Base-by-base conservation (phyloP, 225 moss, liverwort and hornwort species). In the Marchantia polymorpha region DNA sequence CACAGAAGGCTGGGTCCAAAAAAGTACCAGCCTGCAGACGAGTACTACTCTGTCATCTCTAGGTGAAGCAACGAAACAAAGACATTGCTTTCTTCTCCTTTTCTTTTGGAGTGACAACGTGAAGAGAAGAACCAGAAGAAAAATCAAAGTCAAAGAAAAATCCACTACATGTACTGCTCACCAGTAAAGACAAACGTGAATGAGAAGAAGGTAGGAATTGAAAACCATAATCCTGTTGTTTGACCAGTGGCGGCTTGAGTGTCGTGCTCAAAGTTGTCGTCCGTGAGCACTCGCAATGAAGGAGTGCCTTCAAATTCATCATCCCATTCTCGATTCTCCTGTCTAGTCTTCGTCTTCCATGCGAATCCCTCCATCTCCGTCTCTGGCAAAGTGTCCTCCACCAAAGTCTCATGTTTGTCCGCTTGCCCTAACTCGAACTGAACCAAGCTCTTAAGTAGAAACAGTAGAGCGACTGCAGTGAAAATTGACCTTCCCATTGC, bases 171-270 rank as follows among this genome's bases (percentile, higher is more conserved):
- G 11, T 52, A 26, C 60, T 59, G 20, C 68, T 19, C 52, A 46
- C 31, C 59, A 75, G 63, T 72, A 52, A 47, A 60, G 59, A 55
- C 52, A 73, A 47, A 73, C 8, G 52, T 9, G 2, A 26, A 78
- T 31, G 26, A 47, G 50, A 25, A 72, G 64, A 31, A 50, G 64
- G 72, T 61, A 71, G 50, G 12, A 51, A 10, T 58, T 13, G 4
- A 52, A 67, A 10, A 96, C 96, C 96, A 97, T 75, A 85, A 82
- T 81, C 94, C 97, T 58, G 93, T 91, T 17, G 97, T 99, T 89
- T 99, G 94, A 64, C 94, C 97, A 11, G 94, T 94, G 60, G 82
- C 91, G 77, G 97, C 94, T 82, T 99, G 97, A 0, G 94, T 94
- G 71, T 99, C 97, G 59, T 93, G 97, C 75, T 99, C 97, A 82